Conservation (phyloP, 306 rosid species). For the Boehmeria nivea region DNA sequence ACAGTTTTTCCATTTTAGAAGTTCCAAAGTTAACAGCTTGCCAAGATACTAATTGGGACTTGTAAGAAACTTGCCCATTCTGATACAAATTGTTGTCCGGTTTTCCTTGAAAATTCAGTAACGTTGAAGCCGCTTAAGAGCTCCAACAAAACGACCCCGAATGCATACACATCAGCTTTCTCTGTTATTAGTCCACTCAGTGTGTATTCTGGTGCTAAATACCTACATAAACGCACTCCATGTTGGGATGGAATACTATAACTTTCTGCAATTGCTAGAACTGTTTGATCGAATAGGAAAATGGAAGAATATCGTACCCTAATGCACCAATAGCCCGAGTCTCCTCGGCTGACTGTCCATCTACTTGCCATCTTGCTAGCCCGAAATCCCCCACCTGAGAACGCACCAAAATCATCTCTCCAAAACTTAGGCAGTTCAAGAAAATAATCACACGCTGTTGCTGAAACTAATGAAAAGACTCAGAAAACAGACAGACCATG, state of each 20-base stretch:
- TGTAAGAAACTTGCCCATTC: slow-evolving; percentile 24
- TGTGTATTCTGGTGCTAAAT: too few relatives aligned
- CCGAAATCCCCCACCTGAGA: too few relatives aligned
- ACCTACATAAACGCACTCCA: background rate
- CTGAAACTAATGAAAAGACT: background rate
- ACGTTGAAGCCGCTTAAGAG: slow-evolving; percentile 18
- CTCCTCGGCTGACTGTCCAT: too few relatives aligned
- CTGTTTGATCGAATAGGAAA: background rate
- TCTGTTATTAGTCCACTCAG: too few relatives aligned
- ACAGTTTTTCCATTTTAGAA: background rate
- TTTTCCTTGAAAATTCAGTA: slow-evolving; percentile 7
- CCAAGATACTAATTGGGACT: too few relatives aligned
- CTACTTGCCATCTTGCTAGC: too few relatives aligned
- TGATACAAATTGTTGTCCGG: slow-evolving; percentile 14
- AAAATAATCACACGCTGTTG: background rate
- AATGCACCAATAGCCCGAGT: too few relatives aligned
- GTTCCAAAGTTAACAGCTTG: too few relatives aligned
- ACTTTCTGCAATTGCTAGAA: background rate
- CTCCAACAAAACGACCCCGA: too few relatives aligned
- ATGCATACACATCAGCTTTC: too few relatives aligned
- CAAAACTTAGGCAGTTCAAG: too few relatives aligned
- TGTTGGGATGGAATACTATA: background rate
- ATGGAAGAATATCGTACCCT: slow-evolving; percentile 9
- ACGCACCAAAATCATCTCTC: too few relatives aligned
- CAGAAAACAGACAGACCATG: slow-evolving; percentile 3